Evolutionary conservation across 2,329 filamentous ascomycete genomes (phyloP).

Genomic region (Sporothrix sp.): DNA sequence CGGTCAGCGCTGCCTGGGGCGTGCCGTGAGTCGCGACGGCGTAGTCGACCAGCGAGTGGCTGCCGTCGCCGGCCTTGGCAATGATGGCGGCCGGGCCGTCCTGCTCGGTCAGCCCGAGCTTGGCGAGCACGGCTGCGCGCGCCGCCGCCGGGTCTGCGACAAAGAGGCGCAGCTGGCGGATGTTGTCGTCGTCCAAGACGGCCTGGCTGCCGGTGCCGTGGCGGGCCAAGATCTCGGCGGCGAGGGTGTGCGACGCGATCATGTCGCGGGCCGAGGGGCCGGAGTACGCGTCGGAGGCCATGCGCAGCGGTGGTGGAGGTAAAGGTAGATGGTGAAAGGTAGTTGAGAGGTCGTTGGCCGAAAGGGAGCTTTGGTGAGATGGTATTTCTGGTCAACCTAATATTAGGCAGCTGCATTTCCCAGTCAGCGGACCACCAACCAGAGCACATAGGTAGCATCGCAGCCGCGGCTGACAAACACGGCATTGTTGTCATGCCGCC

Average conservation of each 20-base stretch:
- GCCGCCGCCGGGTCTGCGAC: not conserved
- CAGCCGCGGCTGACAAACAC: too few species aligned
- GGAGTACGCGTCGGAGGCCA: conserved; percentile 10
- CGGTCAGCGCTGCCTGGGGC: conserved; percentile 4
- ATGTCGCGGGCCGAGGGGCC: conserved; percentile 15
- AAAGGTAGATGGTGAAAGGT: too few species aligned
- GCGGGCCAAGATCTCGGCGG: conserved; percentile 17
- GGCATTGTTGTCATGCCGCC: too few species aligned
- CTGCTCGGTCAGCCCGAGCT: not conserved
- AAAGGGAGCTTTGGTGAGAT: not conserved
- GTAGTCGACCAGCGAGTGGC: conserved; percentile 4
- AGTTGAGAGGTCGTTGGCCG: not conserved
- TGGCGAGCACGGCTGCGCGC: not conserved
- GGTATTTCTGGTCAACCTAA: too few species aligned
- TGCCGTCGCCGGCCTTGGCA: not conserved
- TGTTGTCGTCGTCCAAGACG: conserved; percentile 9
- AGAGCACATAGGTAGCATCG: too few species aligned
- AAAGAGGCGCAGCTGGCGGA: conserved; percentile 1
- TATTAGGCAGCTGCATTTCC: too few species aligned
- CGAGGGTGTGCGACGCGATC: conserved; percentile 15
- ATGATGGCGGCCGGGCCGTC: not conserved
- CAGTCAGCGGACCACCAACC: too few species aligned
- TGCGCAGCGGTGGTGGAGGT: not conserved
- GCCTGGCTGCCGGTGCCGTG: conserved; percentile 12
- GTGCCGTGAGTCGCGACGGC: not conserved